Evolutionary conservation across 805 yeast species (phyloP).

Genomic region (Saccharomycopsis fodiens): DNA sequence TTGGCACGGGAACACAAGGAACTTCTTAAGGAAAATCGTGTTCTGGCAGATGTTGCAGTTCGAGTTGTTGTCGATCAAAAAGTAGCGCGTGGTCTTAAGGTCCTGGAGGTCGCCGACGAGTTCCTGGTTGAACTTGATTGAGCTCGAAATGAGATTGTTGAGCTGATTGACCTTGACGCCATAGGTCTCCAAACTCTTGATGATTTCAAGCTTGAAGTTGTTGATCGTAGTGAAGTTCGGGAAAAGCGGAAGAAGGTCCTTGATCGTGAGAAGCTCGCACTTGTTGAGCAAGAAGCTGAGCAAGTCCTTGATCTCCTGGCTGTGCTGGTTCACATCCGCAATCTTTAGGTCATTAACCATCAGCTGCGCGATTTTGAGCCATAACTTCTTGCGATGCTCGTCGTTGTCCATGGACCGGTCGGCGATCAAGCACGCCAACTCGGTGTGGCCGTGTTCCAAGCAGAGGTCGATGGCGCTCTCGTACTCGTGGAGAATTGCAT

Average conservation of each 20-base stretch:
- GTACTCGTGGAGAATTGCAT: constrained; percentile 56
- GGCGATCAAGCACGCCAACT: constrained; percentile 50
- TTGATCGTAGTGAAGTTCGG: constrained; percentile 81
- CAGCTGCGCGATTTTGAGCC: constrained; percentile 59
- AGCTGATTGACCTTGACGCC: constrained; percentile 58
- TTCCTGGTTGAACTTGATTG: constrained; percentile 51
- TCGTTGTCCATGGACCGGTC: constrained; percentile 45
- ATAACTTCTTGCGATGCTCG: constrained; percentile 55
- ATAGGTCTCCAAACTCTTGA: constrained; percentile 67
- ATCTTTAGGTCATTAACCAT: constrained; percentile 30
- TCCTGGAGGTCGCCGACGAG: constrained; percentile 52
- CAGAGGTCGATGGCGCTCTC: constrained; percentile 82
- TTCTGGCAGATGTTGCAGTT: constrained; percentile 61
- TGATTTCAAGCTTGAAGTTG: constrained; percentile 76
- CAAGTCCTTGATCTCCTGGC: constrained; percentile 26
- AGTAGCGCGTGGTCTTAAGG: constrained; percentile 27
- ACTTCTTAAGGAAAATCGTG: constrained; percentile 63
- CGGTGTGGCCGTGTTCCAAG: constrained; percentile 48
- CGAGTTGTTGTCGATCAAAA: constrained; percentile 22
- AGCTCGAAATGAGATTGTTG: constrained; percentile 67
- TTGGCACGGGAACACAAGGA: constrained; percentile 79
- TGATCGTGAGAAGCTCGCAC: constrained; percentile 52
- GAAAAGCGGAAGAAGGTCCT: constrained; percentile 75
- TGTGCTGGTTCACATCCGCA: constrained; percentile 24
- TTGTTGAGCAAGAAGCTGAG: constrained; percentile 34